Evolutionary conservation across 2,329 filamentous ascomycete genomes (phyloP).

Genomic region (Phyllosticta ampelicida): DNA sequence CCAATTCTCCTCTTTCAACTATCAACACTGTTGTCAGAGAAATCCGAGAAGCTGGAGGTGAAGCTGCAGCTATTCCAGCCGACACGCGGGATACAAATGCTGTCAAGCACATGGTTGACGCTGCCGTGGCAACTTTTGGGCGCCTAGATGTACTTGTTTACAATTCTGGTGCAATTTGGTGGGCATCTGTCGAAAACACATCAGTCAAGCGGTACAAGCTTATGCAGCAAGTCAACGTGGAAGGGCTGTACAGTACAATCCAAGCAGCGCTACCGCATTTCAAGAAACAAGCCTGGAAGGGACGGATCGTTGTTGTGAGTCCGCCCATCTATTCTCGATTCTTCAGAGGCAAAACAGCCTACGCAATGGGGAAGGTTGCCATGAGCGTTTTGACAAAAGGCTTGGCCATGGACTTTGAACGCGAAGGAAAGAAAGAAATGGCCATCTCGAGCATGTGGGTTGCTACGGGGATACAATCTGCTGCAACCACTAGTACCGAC

Average conservation of each 20-base stretch:
- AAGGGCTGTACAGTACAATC: constrained; percentile 63
- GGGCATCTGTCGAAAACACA: constrained; percentile 62
- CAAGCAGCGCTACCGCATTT: constrained; percentile 61
- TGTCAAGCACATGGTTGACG: constrained; percentile 48
- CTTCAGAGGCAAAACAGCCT: constrained; percentile 76
- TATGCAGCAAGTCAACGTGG: constrained; percentile 40
- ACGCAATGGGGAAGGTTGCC: constrained; percentile 65
- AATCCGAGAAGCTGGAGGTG: constrained; percentile 53
- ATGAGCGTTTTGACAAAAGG: constrained; percentile 79
- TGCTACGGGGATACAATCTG: constrained; percentile 65
- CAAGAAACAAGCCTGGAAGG: constrained; percentile 41
- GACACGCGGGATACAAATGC: constrained; percentile 57
- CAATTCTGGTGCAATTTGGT: constrained; percentile 80
- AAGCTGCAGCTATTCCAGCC: constrained; percentile 55
- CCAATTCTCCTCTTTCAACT: constrained; percentile 63
- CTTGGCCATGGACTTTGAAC: constrained; percentile 67
- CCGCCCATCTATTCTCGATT: constrained; percentile 81
- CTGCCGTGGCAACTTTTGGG: constrained; percentile 47
- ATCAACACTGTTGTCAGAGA: constrained; percentile 72
- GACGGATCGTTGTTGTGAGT: constrained; percentile 65
- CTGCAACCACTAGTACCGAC: constrained; percentile 50
- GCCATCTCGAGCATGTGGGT: constrained; percentile 78
- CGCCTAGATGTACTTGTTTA: constrained; percentile 67
- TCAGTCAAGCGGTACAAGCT: constrained; percentile 64
- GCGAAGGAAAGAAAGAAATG: constrained; percentile 56